Evolutionary conservation across 495 filamentous ascomycete genomes (phyloP).

Genomic region (Friedmanniomyces simplex): DNA sequence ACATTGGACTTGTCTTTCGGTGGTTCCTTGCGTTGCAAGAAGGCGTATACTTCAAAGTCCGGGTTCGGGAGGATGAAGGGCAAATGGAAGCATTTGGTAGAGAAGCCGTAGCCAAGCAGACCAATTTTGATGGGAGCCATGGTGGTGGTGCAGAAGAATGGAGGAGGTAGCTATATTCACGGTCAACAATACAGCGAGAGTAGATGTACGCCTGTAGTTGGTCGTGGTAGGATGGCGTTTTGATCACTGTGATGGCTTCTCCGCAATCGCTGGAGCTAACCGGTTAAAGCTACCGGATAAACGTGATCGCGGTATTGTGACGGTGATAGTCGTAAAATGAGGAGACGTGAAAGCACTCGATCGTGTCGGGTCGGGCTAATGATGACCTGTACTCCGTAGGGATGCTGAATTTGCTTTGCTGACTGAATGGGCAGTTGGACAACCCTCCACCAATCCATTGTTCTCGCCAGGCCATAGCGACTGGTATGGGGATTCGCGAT

Average conservation of each 20-base stretch:
- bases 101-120: conserved; percentile 62
- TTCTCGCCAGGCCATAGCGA: too few relatives aligned
- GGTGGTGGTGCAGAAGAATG: background rate
- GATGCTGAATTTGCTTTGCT: too few relatives aligned
- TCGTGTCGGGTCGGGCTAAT: too few relatives aligned
- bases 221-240: background rate
- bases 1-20: conserved; percentile 41
- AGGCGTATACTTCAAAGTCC: conserved; percentile 56
- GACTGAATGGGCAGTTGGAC: too few relatives aligned
- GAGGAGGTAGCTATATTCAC: background rate
- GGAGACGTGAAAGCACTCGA: too few relatives aligned
- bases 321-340: background rate
- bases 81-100: conserved; percentile 82
- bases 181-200: background rate
- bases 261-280: background rate
- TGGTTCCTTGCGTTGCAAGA: conserved; percentile 67
- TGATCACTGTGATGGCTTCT: background rate
- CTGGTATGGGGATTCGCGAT: too few relatives aligned
- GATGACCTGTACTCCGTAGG: too few relatives aligned
- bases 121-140: conserved; percentile 14
- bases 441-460: too few relatives aligned
- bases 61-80: conserved; percentile 62
- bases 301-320: too few relatives aligned
- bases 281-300: background rate
- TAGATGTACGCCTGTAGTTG: background rate